A percentile compares a stretch with the other conserved stretches of the same genome.
Conservation (phyloP, 441 rosid genomes). For the Rhodomyrtus psidioides region DNA sequence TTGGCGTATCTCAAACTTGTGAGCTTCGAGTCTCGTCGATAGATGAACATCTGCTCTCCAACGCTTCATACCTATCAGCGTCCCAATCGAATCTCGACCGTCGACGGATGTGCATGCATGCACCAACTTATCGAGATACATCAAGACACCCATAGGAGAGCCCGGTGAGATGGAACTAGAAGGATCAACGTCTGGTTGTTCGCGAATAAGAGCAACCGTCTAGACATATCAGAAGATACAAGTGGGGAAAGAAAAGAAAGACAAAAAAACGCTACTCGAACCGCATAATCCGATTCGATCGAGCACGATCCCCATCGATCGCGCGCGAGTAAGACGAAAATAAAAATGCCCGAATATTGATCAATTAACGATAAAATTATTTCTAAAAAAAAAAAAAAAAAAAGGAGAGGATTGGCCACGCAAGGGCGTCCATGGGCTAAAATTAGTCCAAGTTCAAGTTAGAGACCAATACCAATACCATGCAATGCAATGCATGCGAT, state of each 20-base stretch:
- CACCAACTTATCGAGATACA: too few species aligned
- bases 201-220: rapidly evolving
- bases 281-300: rapidly evolving
- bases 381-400: too few species aligned
- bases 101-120: too few species aligned
- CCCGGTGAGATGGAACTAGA: rapidly evolving
- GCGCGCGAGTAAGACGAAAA: rapidly evolving
- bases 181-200: background rate
- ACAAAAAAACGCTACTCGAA: background rate
- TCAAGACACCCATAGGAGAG: rapidly evolving
- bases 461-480: too few species aligned
- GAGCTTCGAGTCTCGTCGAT: background rate
- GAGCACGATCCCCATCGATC: background rate
- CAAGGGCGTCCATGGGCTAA: background rate
- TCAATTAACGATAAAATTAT: background rate
- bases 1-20: background rate
- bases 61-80: background rate
- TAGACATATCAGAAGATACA: background rate
- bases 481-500: background rate
- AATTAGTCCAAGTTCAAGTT: background rate
- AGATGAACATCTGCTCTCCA: background rate
- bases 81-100: too few species aligned
- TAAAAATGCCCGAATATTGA: background rate
- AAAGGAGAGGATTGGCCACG: background rate
- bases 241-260: background rate